These are phyloP conservation scores for Nannochloropsis oceanica DNA, from an alignment of 108 stramenopile species.

Conservation along the genomic window DNA sequence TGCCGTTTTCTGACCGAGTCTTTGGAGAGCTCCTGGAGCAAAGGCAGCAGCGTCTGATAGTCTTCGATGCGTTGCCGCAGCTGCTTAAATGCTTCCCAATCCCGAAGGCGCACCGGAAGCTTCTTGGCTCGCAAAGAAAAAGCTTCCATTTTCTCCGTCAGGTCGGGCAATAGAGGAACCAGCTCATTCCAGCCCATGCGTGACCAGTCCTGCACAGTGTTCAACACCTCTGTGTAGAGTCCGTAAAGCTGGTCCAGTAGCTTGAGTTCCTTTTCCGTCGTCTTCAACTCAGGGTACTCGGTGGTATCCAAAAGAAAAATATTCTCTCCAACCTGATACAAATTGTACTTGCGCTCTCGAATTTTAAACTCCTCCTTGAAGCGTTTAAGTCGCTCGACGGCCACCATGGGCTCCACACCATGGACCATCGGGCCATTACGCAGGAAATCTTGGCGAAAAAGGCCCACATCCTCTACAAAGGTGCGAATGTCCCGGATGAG, in stretches of 20 bases:
- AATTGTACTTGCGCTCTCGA: constrained; percentile 61
- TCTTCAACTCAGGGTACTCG: constrained; percentile 61
- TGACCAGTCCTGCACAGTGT: constrained; percentile 62
- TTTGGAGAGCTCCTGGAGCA: constrained; percentile 64
- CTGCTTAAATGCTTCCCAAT: constrained; percentile 60
- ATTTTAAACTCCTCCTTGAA: constrained; percentile 69
- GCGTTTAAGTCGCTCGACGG: constrained; percentile 62
- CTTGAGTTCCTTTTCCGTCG: constrained; percentile 60
- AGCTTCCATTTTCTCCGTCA: constrained; percentile 59
- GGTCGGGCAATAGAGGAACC: constrained; percentile 48
- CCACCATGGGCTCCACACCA: constrained; percentile 65
- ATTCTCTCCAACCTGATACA: constrained; percentile 62
- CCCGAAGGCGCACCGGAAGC: constrained; percentile 58
- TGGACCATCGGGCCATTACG: constrained; percentile 59
- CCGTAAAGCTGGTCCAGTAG: constrained; percentile 66
- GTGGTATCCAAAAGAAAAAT: constrained; percentile 63
- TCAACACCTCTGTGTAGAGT: constrained; percentile 67
- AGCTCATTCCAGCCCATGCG: constrained; percentile 57
- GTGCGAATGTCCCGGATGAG: constrained; percentile 56
- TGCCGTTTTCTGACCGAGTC: constrained; percentile 64
- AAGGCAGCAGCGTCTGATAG: constrained; percentile 59
- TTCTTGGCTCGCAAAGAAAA: constrained; percentile 63
- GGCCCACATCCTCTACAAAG: constrained; percentile 51
- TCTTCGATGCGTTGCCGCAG: constrained; percentile 63
- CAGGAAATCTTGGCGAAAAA: constrained; percentile 54